These are phyloP conservation scores for Diplogelasinospora grovesii DNA, from an alignment of 495 filamentous ascomycete genomes.

Conservation along the genomic window DNA sequence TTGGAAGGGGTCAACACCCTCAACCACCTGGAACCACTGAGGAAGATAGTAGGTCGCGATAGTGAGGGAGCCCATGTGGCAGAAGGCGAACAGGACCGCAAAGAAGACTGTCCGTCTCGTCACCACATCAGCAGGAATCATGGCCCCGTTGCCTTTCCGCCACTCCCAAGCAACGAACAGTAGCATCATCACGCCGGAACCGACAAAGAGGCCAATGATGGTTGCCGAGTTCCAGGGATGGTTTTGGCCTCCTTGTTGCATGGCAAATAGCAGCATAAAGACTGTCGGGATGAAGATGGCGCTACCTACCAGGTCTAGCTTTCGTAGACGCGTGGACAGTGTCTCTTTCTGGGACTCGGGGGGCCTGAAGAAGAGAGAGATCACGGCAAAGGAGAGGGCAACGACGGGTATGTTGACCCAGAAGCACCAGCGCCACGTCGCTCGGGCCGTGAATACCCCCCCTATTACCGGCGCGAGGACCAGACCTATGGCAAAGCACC, in stretches of 20 bases:
- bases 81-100: constrained; percentile 12
- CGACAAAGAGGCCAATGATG: constrained; percentile 40
- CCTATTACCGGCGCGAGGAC: constrained; percentile 36
- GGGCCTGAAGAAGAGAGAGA: constrained; percentile 4
- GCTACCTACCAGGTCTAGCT: constrained; percentile 22
- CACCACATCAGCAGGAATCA: constrained; percentile 34
- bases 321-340: constrained; percentile 8
- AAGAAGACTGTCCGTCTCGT: constrained; percentile 7
- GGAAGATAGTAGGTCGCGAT: constrained; percentile 48
- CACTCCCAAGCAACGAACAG: constrained; percentile 41
- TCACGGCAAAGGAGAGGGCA: constrained; percentile 18
- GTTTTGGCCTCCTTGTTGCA: constrained; percentile 40
- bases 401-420: constrained; percentile 54
- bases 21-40: constrained; percentile 57
- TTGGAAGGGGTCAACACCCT: constrained; percentile 35
- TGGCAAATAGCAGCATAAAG: constrained; percentile 45
- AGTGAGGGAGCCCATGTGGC: constrained; percentile 13
- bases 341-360: neutral
- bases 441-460: constrained; percentile 26
- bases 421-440: constrained; percentile 58
- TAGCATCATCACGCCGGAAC: constrained; percentile 28
- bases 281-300: constrained; percentile 28
- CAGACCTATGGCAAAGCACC: constrained; percentile 20
- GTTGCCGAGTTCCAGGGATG: constrained; percentile 40
- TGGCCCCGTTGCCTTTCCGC: constrained; percentile 34